phyloP scores from a whole-genome alignment of 202 grass and related monocot species.

The Musa balbisiana region DNA sequence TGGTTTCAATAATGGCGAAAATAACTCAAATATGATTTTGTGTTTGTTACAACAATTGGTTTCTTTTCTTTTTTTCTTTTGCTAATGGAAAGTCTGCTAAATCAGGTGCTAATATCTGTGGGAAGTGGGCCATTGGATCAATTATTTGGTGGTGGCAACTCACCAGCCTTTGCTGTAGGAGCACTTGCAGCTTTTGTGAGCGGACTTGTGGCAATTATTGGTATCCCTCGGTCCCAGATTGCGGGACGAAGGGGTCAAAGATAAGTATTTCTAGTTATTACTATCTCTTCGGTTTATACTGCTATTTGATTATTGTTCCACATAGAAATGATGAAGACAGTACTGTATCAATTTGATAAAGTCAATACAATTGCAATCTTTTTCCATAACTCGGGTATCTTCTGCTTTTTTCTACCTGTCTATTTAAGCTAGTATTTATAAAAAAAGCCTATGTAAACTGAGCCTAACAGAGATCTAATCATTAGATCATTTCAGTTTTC shows the following conservation, averaged over 20 bases:
- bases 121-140: slow-evolving; percentile 71
- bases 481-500: no score
- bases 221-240: slow-evolving; percentile 58
- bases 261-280: slow-evolving; percentile 29
- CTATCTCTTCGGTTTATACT: slow-evolving; percentile 12
- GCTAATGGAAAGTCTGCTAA: slow-evolving; percentile 11
- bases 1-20: no score
- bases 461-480: not conserved
- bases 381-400: not conserved
- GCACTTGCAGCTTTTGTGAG: slow-evolving; percentile 59
- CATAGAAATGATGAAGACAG: not conserved
- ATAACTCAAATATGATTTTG: no score
- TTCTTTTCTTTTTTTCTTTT: not conserved
- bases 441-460: no score
- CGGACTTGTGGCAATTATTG: slow-evolving; percentile 85
- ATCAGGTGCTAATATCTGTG: slow-evolving; percentile 76
- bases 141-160: slow-evolving; percentile 83
- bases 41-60: no score
- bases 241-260: slow-evolving; percentile 40
- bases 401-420: not conserved
- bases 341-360: not conserved
- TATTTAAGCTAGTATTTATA: not conserved
- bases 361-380: no score
- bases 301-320: slow-evolving; percentile 14
- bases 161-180: slow-evolving; percentile 68